Base-by-base conservation (phyloP, 1,284 basidiomycete species). In the Melampsora americana region DNA sequence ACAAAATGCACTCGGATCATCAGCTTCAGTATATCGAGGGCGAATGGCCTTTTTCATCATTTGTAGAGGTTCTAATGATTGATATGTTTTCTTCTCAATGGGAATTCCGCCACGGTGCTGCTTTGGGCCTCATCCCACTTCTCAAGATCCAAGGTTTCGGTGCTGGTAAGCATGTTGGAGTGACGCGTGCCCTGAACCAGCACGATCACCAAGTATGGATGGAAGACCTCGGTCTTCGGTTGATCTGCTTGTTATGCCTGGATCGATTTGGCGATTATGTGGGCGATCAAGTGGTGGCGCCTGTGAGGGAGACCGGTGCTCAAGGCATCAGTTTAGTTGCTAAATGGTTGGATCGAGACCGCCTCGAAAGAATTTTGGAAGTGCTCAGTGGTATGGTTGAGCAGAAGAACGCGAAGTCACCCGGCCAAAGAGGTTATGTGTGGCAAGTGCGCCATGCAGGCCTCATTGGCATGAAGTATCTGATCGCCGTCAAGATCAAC, bases 391-490 rank as follows among this genome's bases (percentile, higher is more conserved):
- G 93, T 32, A 86, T 99, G 48, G 86, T 96, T 53, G 89, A 90
- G 80, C 99, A 99, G 96, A 94, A 98, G 78, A 87, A 89, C 70
- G 95, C 98, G 83, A 88, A 91, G 82, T 85, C 70, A 77, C 81
- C 61, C 6, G 81, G 79, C 66, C 80, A 81, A 50, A 81, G 83
- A 68, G 84, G 82, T 60, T 93, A 96, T 83, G 88, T 95, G 5
- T 99, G 96, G 96, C 93, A 99, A 84, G 91, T 99, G 67, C 87
- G 96, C 66, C 96, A 99, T 84, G 95, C 96, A 2, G 96, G 96
- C 42, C 84, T 99, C 71, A 87, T 99, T 3, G 96, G 96, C 0
- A 89, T 99, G 83, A 97, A 96, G 84, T 99, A 99, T 83, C 92
- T 98, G 83, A 94, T 99, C 39, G 94, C 95, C 14, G 94, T 98